These are phyloP conservation scores for Podila minutissima DNA, from an alignment of 192 early-diverging fungal genomes.

Conservation along the genomic window DNA sequence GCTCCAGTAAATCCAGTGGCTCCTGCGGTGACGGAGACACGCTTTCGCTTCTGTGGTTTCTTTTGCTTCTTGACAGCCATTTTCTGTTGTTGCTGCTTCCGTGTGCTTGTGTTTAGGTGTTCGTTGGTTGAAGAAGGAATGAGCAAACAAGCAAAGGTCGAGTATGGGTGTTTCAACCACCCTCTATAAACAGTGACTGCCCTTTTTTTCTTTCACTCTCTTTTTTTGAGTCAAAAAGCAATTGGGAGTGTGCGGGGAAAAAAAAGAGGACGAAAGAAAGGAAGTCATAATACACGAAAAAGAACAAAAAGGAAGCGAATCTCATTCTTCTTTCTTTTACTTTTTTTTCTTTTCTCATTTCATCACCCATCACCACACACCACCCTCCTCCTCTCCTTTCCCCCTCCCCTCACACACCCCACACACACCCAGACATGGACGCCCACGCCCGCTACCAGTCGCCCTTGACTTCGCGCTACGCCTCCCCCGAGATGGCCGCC, in stretches of 20 bases:
- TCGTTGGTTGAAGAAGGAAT: neutral
- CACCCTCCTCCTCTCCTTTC: neutral
- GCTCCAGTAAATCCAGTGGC: neutral
- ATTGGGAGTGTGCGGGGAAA: constrained; percentile 10
- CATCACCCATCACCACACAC: constrained; percentile 1
- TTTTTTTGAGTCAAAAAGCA: neutral
- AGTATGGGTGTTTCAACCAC: too few species aligned
- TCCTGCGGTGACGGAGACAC: constrained; percentile 20
- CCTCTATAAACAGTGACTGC: neutral
- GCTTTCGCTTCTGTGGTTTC: constrained; percentile 11
- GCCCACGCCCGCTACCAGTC: constrained; percentile 89
- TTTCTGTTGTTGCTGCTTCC: neutral
- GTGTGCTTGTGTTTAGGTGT: neutral
- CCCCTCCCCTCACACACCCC: neutral
- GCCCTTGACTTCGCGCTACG: constrained; percentile 97
- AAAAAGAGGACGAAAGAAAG: neutral
- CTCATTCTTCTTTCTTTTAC: constrained; percentile 1
- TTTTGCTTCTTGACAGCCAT: constrained; percentile 37
- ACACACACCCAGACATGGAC: constrained; percentile 38
- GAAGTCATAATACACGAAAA: neutral
- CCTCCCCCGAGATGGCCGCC: constrained; percentile 95
- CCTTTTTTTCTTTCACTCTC: neutral
- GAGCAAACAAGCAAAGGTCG: too few species aligned
- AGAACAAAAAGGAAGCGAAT: constrained; percentile 6
- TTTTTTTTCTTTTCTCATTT: constrained; percentile 1